Conservation (phyloP, 2,329 filamentous ascomycete species). For the Exophiala sp. region DNA sequence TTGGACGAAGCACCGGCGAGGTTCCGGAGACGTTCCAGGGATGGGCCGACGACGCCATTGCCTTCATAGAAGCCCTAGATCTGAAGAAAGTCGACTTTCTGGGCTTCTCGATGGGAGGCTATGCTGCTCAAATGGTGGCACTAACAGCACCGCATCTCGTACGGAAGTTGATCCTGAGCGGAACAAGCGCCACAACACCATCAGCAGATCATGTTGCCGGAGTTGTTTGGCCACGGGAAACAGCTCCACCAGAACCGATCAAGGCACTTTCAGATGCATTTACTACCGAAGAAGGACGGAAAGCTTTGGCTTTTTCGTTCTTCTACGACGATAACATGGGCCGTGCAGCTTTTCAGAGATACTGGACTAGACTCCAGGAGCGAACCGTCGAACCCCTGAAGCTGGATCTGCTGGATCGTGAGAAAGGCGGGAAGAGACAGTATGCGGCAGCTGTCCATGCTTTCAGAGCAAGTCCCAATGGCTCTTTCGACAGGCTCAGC, state of each 20-base stretch:
- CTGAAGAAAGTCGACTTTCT: conserved; percentile 17
- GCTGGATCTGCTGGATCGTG: conserved; percentile 10
- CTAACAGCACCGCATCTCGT: conserved; percentile 16
- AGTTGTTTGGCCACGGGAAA: conserved; percentile 19
- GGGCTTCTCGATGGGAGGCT: conserved; percentile 20
- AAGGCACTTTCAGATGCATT: conserved; percentile 3
- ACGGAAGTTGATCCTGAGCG: conserved; percentile 15
- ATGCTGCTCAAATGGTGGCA: conserved; percentile 13
- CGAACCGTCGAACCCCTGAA: conserved; percentile 15
- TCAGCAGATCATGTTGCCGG: conserved; percentile 12
- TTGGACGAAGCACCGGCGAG: conserved; percentile 14
- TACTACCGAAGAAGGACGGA: conserved; percentile 3
- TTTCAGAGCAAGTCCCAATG: conserved; percentile 4
- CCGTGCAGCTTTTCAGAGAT: conserved; percentile 9
- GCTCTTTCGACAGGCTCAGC: conserved; percentile 13
- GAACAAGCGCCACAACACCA: conserved; percentile 9
- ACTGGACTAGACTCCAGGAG: conserved; percentile 12
- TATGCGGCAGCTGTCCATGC: conserved; percentile 6
- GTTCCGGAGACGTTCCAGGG: conserved; percentile 18
- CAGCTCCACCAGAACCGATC: conserved; percentile 1
- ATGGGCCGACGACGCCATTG: conserved; percentile 15
- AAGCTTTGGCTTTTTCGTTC: conserved; percentile 14
- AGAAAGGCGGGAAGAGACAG: conserved; percentile 8
- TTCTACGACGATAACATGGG: conserved; percentile 13
- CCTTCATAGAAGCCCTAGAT: conserved; percentile 17